phyloP scores from a whole-genome alignment of 805 yeast genomes.

The Suhomyces pyralidae region DNA sequence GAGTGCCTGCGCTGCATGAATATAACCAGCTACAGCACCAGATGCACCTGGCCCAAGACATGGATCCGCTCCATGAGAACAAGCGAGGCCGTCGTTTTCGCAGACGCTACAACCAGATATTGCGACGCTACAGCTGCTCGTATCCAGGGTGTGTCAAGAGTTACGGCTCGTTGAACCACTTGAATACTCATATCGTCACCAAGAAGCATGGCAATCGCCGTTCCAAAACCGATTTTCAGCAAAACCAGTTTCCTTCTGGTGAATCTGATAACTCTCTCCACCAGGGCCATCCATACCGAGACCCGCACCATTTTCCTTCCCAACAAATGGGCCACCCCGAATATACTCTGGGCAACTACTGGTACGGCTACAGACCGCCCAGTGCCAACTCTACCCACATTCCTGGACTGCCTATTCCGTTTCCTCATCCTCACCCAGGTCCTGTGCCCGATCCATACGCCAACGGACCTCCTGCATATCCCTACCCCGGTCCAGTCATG shows the following conservation, averaged over 20 bases:
- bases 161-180: conserved; percentile 42
- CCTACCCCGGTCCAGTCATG: background rate
- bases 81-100: conserved; percentile 34
- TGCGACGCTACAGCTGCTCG: conserved; percentile 30
- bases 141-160: conserved; percentile 40
- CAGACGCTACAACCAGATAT: conserved; percentile 35
- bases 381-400: background rate
- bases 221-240: conserved; percentile 39
- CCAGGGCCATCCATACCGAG: background rate
- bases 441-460: conserved; percentile 2
- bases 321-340: conserved; percentile 4
- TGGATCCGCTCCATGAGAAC: conserved; percentile 16
- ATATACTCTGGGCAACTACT: conserved; percentile 12
- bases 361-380: conserved; percentile 14
- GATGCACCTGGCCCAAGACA: conserved; percentile 9
- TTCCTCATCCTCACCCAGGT: background rate
- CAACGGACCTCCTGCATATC: conserved; percentile 2
- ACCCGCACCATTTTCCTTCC: background rate
- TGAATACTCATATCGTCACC: conserved; percentile 44
- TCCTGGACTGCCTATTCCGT: background rate
- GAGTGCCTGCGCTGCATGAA: conserved; percentile 1
- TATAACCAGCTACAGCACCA: conserved; percentile 2
- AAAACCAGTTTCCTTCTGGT: conserved; percentile 10
- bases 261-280: conserved; percentile 1
- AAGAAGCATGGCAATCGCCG: conserved; percentile 44